Base-by-base conservation (phyloP, 2,329 filamentous ascomycete genomes). In the Salinomyces thailandicus region DNA sequence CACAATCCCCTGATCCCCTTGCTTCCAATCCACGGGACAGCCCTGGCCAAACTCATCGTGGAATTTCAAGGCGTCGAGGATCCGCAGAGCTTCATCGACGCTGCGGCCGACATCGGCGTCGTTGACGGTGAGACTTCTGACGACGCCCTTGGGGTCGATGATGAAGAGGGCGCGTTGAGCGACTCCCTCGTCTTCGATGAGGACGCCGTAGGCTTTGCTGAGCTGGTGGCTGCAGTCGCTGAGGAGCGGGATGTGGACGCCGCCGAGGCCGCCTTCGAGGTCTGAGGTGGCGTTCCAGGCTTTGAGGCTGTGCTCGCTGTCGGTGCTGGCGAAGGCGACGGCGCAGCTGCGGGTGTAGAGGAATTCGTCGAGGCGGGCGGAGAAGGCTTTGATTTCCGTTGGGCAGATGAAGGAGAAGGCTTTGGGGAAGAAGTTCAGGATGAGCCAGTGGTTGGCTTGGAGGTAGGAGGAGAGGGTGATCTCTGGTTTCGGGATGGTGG, bases 341-440 rank as follows among this genome's bases (percentile, higher is more conserved):
- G 67, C 61, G 43, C 73, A 74, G 56, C 72, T 71, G 53, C 77
- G 72, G 41, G 63, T 66, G 42, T 64, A 62, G 29, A 56, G 44
- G 60, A 79, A 79, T 49, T 75, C 71, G 37, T 69, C 55, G n/a
- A 73, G 65, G 36, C 73, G 71, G 38, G 77, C 71, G 58, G 71
- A 74, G 63, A 73, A 79, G 52, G 75, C 73, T 51, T 76, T 70
- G 60, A 79, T 77, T 60, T 79, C 73, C 54, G 72, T 75, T 18
- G 73, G 73, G 64, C 75, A 79, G 54, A 79, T 74, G 48, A 79
- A 79, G 48, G 75, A 78, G 68, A 76, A 80, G 51, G 77, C 75
- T 62, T 77, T 75, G 39, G 76, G 76, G 58, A 79, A 74, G 66
- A 79, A 79, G 46, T 74, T 70, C 20, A 80, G 72, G 49, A 79